A percentile compares a stretch with the other conserved stretches of the same genome.
Evolutionary conservation across 2,329 filamentous ascomycete genomes (phyloP).

Genomic region (Trichoderma sp.): DNA sequence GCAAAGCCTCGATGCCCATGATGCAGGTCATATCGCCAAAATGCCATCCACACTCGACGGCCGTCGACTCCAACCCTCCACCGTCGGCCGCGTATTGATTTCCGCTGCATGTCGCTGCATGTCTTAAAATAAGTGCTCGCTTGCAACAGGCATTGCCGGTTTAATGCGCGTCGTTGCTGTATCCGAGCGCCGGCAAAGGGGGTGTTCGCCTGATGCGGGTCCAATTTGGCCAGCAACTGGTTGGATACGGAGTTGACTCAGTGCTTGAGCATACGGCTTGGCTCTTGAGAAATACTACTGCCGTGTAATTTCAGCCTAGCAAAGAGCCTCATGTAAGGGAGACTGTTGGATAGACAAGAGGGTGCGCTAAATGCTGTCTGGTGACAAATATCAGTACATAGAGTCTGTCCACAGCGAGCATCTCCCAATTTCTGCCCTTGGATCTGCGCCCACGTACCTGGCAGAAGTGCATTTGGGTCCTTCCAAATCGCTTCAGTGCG

Average conservation of each 20-base stretch:
- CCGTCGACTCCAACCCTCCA: slow-evolving; percentile 6
- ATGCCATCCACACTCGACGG: not conserved
- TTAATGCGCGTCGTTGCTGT: not conserved
- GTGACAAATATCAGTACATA: not conserved
- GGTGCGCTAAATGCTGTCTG: not conserved
- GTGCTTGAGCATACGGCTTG: not conserved
- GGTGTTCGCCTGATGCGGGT: slow-evolving; percentile 10
- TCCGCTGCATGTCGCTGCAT: slow-evolving; percentile 3
- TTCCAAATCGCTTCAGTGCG: not conserved
- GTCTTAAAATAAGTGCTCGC: slow-evolving; percentile 23
- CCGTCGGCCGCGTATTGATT: slow-evolving; percentile 11
- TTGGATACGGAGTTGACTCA: not conserved
- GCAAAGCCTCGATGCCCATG: slow-evolving; percentile 7
- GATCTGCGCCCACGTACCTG: not conserved
- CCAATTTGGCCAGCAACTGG: slow-evolving; percentile 17
- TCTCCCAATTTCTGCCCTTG: not conserved
- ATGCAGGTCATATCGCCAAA: slow-evolving; percentile 24
- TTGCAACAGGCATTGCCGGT: slow-evolving; percentile 6
- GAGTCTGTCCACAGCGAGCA: not conserved
- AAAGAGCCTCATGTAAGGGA: slow-evolving; percentile 16
- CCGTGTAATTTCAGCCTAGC: slow-evolving; percentile 4
- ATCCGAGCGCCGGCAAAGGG: slow-evolving; percentile 20
- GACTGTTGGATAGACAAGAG: not conserved
- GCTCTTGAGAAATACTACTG: not conserved
- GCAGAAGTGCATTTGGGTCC: not conserved